Base-by-base conservation (phyloP, 2,329 filamentous ascomycete genomes). In the Penicillium sp. region DNA sequence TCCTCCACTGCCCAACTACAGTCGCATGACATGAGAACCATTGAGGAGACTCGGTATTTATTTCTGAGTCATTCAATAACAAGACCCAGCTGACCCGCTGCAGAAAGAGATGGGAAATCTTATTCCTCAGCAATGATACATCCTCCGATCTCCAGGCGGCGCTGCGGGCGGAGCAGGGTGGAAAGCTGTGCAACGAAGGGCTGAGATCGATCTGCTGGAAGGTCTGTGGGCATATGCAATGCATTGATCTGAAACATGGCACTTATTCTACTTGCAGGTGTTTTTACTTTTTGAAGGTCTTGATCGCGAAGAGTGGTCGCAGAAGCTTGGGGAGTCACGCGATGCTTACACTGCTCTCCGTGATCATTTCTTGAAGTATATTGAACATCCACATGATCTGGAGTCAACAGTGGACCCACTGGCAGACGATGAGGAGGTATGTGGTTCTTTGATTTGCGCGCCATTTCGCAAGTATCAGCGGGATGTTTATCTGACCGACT, bases 121-220 rank as follows among this genome's bases (percentile, higher is more conserved):
- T 88, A 35, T 81, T 85, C 67, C 63, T 78, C 65, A 61, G 68
- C 63, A 67, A 85, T 67, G 81, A 82, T 63, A 77, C 79, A 52
- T 83, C 80, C 65, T 76, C 89, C 56, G 82, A 86, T 57, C 77
- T 92, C 53, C 85, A 83, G 73, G 79, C 79, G 60, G 84, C 85
- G n/a, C 81, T 90, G 50, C 84, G 81, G 70, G 76, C 82, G 60
- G 82, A 85, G 65, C 82, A 74, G 55, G 69, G 82, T 18, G 72
- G 81, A 15, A 89, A 82, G 66, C 85, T 87, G 47, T 91, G 88
- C 70, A 76, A 86, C 51, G 79, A 85, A 45, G 91, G 90, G 14
- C 84, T 92, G 61, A 86, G 92, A 53, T 97, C 93, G 3, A 82
- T 95, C 35, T 96, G 89, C 74, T 97, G 93, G 93, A 97, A 96